phyloP scores from a whole-genome alignment of 768 basidiomycete species.

The Trametes elegans region DNA sequence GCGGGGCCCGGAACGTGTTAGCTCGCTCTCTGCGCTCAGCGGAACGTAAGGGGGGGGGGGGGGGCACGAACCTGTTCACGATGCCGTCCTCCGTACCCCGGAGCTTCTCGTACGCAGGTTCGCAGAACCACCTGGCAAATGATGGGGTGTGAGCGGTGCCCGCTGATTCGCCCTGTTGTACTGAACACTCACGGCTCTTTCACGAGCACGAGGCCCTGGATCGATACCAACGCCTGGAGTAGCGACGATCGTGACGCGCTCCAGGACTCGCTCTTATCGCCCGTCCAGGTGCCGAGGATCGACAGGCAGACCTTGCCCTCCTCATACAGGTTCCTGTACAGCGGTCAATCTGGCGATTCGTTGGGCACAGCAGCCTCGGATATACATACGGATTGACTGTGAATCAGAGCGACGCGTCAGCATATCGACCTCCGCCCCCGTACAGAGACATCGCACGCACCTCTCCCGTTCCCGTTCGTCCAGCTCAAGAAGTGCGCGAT shows the following conservation, averaged over 20 bases:
- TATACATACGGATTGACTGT: slow-evolving; percentile 73
- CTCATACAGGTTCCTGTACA: slow-evolving; percentile 79
- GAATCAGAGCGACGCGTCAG: not conserved
- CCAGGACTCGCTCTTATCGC: slow-evolving; percentile 88
- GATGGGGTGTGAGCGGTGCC: not conserved
- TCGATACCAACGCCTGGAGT: slow-evolving; percentile 89
- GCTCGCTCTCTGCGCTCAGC: not conserved
- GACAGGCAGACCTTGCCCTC: slow-evolving; percentile 95
- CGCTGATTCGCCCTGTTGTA: not conserved
- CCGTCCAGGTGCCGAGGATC: slow-evolving; percentile 89
- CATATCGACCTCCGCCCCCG: too few relatives aligned
- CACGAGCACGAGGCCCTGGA: slow-evolving; percentile 90
- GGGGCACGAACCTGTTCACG: slow-evolving; percentile 66
- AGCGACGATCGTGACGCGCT: slow-evolving; percentile 80
- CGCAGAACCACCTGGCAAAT: slow-evolving; percentile 92
- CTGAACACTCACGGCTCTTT: slow-evolving; percentile 79
- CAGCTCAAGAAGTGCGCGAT: slow-evolving; percentile 89
- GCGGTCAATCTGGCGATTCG: not conserved
- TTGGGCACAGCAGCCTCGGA: not conserved
- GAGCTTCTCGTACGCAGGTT: slow-evolving; percentile 91
- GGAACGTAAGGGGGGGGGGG: not conserved
- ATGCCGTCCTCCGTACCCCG: slow-evolving; percentile 88
- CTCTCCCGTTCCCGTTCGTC: slow-evolving; percentile 92
- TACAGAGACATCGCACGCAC: slow-evolving; percentile 38
- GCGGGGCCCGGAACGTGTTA: not conserved